Conservation (phyloP, 148 eudicot genomes). For the Rhododendron molle region DNA sequence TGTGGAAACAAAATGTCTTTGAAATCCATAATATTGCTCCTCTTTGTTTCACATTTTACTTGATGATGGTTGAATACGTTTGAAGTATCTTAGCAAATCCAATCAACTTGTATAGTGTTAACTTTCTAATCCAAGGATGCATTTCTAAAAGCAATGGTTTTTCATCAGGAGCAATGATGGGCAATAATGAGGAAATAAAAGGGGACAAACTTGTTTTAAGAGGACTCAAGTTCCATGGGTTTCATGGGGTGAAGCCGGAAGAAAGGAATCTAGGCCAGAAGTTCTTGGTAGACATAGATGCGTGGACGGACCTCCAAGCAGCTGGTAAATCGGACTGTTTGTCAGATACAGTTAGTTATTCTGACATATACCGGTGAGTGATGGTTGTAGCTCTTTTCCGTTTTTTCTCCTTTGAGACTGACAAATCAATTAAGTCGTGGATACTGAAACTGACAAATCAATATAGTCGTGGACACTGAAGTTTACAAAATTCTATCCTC, state of each 20-base stretch:
- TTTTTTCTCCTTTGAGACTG: background rate
- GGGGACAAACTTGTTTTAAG: slow-evolving; percentile 80
- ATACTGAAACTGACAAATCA: background rate
- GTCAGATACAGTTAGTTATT: slow-evolving; percentile 76
- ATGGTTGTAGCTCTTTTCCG: background rate
- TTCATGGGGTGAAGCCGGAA: slow-evolving; percentile 82
- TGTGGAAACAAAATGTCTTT: background rate
- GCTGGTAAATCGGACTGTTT: slow-evolving; percentile 70
- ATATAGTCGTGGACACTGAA: background rate
- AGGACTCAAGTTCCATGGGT: slow-evolving; percentile 85
- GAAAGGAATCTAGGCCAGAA: slow-evolving; percentile 85
- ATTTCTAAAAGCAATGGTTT: background rate
- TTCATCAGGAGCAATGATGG: slow-evolving; percentile 29
- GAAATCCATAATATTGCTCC: background rate
- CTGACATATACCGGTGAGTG: slow-evolving; percentile 77
- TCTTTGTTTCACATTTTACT: background rate
- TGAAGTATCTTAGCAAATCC: background rate
- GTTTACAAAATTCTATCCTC: background rate
- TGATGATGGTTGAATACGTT: background rate
- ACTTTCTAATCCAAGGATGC: background rate
- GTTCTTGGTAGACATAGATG: slow-evolving; percentile 81
- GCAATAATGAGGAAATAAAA: slow-evolving; percentile 31
- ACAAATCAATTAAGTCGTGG: background rate
- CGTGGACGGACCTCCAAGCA: slow-evolving; percentile 78
- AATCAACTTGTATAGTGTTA: background rate